Evolutionary conservation across 805 yeast genomes (phyloP).

Genomic region (Ogataea paraovalis): DNA sequence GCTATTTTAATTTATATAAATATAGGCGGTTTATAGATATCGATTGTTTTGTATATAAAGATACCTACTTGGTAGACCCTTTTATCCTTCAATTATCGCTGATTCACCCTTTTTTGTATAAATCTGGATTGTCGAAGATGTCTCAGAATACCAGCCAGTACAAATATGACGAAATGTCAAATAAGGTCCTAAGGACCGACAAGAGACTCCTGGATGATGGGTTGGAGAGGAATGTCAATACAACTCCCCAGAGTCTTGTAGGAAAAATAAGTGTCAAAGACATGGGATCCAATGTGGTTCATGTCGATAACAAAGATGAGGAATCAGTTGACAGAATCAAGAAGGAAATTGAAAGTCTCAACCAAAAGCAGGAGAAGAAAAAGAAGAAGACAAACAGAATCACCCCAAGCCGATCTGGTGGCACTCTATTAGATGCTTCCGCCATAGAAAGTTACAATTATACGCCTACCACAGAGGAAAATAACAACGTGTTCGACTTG

Average conservation of each 20-base stretch:
- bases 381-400: slow-evolving; percentile 7
- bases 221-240: slow-evolving; percentile 43
- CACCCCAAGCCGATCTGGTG: slow-evolving; percentile 7
- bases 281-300: slow-evolving; percentile 45
- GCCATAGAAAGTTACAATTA: slow-evolving; percentile 52
- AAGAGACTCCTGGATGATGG: slow-evolving; percentile 43
- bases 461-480: slow-evolving; percentile 56
- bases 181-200: slow-evolving; percentile 64
- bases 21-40: too few relatives aligned
- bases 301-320: slow-evolving; percentile 11
- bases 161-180: slow-evolving; percentile 72
- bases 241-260: slow-evolving; percentile 67
- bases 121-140: slow-evolving; percentile 1
- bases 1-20: too few relatives aligned
- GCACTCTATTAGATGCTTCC: slow-evolving; percentile 31
- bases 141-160: slow-evolving; percentile 29
- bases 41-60: too few relatives aligned
- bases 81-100: too few relatives aligned
- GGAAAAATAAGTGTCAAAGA: slow-evolving; percentile 67
- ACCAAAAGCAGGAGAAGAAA: slow-evolving; percentile 8
- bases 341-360: slow-evolving; percentile 7
- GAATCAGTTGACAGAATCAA: slow-evolving; percentile 15
- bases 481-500: slow-evolving; percentile 46
- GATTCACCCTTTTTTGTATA: too few relatives aligned
- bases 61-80: too few relatives aligned